Conservation (phyloP, 116 monocot genomes). For the Iris pallida region DNA sequence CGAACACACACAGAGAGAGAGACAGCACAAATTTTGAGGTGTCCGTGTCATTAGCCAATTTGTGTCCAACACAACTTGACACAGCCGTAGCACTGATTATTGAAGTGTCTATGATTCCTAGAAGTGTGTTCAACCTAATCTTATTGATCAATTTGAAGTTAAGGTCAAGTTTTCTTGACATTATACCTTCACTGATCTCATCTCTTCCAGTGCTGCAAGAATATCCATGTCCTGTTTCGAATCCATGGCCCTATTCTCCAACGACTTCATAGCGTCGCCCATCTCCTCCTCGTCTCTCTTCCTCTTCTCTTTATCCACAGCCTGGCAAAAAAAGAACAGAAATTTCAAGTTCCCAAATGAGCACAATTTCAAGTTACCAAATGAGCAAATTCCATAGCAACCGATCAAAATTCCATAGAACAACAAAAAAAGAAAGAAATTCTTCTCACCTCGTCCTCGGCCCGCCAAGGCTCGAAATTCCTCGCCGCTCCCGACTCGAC, state of each 20-base stretch:
- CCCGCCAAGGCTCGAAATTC: conserved; percentile 82
- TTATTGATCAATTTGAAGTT: no score
- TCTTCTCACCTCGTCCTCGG: conserved; percentile 48
- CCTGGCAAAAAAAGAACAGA: conserved; percentile 23
- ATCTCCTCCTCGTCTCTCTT: conserved; percentile 67
- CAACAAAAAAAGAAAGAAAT: neutral
- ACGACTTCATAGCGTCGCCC: conserved; percentile 79
- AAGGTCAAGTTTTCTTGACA: no score
- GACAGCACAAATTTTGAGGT: no score
- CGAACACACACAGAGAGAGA: no score
- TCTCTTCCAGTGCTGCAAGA: conserved; percentile 70
- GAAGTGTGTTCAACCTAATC: no score
- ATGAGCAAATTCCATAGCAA: no score
- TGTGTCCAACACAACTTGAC: no score
- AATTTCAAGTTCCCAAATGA: neutral
- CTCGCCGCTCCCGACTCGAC: conserved; percentile 86
- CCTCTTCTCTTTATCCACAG: conserved; percentile 38
- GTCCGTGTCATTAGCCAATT: no score
- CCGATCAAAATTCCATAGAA: conserved; percentile 1
- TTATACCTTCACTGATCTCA: conserved; percentile 72
- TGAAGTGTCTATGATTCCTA: no score
- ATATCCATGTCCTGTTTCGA: conserved; percentile 82
- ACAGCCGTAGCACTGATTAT: no score
- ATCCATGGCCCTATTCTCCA: conserved; percentile 62
- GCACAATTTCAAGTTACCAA: neutral